phyloP scores from a whole-genome alignment of 345 rosid species.

The Gossypium ekmanianum region DNA sequence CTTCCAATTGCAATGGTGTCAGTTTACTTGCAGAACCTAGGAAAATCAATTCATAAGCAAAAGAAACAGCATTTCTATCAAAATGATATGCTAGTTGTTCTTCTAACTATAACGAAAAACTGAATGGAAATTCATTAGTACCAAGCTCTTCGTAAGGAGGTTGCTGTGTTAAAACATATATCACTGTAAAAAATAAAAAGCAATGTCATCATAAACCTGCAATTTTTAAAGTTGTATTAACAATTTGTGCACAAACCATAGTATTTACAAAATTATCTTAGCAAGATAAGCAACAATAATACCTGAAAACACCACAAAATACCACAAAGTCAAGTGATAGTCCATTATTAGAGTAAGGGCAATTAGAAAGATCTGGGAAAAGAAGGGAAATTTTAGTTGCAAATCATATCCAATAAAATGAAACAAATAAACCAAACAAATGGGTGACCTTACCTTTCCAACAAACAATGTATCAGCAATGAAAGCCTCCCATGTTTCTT shows the following conservation, averaged over 20 bases:
- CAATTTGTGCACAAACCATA: not conserved
- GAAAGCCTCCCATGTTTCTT: conserved; percentile 80
- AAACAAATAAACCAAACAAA: not conserved
- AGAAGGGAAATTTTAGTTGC: conserved; percentile 9
- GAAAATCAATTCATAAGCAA: conserved; percentile 15
- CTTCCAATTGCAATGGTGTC: conserved; percentile 86
- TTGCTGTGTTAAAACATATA: conserved; percentile 61
- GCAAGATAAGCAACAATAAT: conserved; percentile 1
- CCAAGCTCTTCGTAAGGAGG: conserved; percentile 69
- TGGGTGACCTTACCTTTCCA: conserved; percentile 50
- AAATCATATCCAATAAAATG: not conserved
- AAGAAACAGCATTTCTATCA: not conserved
- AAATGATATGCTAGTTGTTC: not conserved
- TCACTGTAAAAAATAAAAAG: conserved; percentile 38
- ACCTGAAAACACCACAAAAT: conserved; percentile 61
- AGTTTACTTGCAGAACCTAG: conserved; percentile 61
- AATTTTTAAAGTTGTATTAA: not conserved
- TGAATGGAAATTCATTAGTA: conserved; percentile 24
- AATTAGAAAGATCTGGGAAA: conserved; percentile 64
- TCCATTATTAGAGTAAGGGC: conserved; percentile 59
- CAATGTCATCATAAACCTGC: not conserved
- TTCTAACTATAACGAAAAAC: not conserved
- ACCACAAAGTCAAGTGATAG: conserved; percentile 74
- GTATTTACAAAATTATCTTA: not conserved
- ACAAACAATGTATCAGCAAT: conserved; percentile 58